Percentiles rank a stretch among this genome's conserved stretches.
These are phyloP conservation scores for Nakazawaea holstii DNA, from an alignment of 805 yeast species.

Conservation along the genomic window DNA sequence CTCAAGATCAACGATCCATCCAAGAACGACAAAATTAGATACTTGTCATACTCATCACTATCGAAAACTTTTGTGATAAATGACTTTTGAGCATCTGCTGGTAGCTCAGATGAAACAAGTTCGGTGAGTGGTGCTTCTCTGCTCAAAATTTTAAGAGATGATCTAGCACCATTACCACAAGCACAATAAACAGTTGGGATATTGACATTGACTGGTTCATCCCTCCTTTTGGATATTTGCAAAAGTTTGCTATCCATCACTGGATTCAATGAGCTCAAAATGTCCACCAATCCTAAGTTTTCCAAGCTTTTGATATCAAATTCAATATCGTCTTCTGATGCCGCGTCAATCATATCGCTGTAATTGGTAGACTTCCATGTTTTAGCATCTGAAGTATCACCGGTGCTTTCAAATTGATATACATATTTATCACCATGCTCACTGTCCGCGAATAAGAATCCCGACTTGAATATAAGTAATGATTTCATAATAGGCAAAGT, in stretches of 20 bases:
- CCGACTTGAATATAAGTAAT: slow-evolving; percentile 63
- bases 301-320: slow-evolving; percentile 34
- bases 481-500: slow-evolving; percentile 56
- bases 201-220: slow-evolving; percentile 22
- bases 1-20: slow-evolving; percentile 69
- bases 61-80: slow-evolving; percentile 53
- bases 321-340: slow-evolving; percentile 8
- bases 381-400: slow-evolving; percentile 39
- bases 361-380: slow-evolving; percentile 27
- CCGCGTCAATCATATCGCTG: slow-evolving; percentile 27
- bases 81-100: slow-evolving; percentile 54
- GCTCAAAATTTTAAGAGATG: slow-evolving; percentile 42
- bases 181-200: slow-evolving; percentile 36
- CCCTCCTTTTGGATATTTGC: slow-evolving; percentile 15
- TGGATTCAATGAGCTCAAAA: slow-evolving; percentile 48
- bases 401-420: slow-evolving; percentile 78
- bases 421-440: slow-evolving; percentile 58
- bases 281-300: slow-evolving; percentile 56
- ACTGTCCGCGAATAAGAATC: slow-evolving; percentile 66
- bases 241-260: slow-evolving; percentile 34
- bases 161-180: slow-evolving; percentile 37
- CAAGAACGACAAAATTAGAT: slow-evolving; percentile 58
- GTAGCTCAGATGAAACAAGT: slow-evolving; percentile 72
- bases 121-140: slow-evolving; percentile 58
- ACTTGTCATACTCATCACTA: slow-evolving; percentile 49